Base-by-base conservation (phyloP, 2,329 filamentous ascomycete species). In the Purpureocillium lavendulum region DNA sequence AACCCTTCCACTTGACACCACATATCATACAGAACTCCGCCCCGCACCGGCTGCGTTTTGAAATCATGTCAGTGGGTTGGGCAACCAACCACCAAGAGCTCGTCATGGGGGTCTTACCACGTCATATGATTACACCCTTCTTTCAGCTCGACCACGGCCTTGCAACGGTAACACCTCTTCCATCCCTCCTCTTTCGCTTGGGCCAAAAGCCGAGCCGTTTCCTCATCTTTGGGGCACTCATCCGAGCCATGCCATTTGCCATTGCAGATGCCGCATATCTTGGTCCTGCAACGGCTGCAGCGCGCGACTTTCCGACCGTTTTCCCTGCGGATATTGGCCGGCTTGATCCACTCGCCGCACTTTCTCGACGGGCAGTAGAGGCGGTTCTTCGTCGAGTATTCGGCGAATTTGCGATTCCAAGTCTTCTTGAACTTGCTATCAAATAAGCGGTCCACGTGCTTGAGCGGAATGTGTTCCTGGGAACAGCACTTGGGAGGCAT, bases 51-150 rank as follows among this genome's bases (percentile, higher is more conserved):
- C 82, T 80, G 13, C 21, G n/a, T n/a, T n/a, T n/a, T n/a, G n/a
- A 26, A 5, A 10, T 26, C 21, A 10, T 26, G 21, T 26, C 21
- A 26, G 21, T n/a, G n/a, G n/a, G n/a, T n/a, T n/a, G n/a, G n/a
- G n/a, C n/a, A n/a, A n/a, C n/a, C n/a, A n/a, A n/a, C n/a, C n/a
- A n/a, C n/a, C 21, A 26, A 26, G 6, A 26, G 21, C 6, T 5
- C 21, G 21, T 6, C 21, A 6, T 26, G 21, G 10, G 2, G 4
- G 10, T 63, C 77, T 62, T 67, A 85, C 82, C 87, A 94, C 21
- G 79, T 87, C 77, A 94, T 90, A 57, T 90, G 87, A 61, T 90
- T 89, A 60, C 84, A 88, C 33, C 87, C 87, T 58, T 90, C 84
- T 49, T 82, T 82, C 36, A 87, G 65, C 58, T 94, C 84, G 33